Percentiles rank a stretch among this genome's conserved stretches.
phyloP scores from a whole-genome alignment of 139 green algal genomes.

The Helicosporidium sp. region DNA sequence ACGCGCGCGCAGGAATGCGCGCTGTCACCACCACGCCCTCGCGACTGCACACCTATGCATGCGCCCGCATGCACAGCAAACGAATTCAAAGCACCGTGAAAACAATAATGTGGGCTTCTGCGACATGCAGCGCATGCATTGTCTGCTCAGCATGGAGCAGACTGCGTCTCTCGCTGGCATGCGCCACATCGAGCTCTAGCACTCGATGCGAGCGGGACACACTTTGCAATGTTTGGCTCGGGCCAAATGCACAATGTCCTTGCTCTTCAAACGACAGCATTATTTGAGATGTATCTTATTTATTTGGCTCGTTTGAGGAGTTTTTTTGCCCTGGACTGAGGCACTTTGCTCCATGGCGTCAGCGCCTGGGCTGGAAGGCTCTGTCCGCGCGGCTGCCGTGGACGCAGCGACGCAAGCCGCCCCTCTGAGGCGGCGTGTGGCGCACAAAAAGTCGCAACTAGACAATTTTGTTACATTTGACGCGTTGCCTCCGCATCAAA shows the following conservation, averaged over 20 bases:
- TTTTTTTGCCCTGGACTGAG: not conserved
- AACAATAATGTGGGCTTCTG: no score
- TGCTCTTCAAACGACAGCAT: no score
- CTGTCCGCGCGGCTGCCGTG: not conserved
- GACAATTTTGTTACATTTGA: no score
- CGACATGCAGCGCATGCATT: no score
- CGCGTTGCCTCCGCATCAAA: constrained; percentile 38
- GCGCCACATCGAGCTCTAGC: no score
- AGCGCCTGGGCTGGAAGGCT: no score
- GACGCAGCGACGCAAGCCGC: not conserved
- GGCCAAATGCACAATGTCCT: no score
- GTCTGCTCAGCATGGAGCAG: not conserved
- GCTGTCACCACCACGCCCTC: not conserved
- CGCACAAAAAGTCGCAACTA: not conserved
- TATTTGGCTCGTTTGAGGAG: not conserved
- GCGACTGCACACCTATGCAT: not conserved
- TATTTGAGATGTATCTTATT: no score
- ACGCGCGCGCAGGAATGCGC: no score
- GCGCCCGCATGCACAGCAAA: not conserved
- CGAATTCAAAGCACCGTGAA: not conserved
- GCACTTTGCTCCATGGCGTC: no score
- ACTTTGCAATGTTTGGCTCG: no score
- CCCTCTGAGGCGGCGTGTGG: not conserved
- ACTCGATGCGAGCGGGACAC: no score
- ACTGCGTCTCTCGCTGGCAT: not conserved